A percentile compares a stretch with the other conserved stretches of the same genome.
These are phyloP conservation scores for Spatholobus suberectus DNA, from an alignment of 306 rosid species.

Conservation along the genomic window DNA sequence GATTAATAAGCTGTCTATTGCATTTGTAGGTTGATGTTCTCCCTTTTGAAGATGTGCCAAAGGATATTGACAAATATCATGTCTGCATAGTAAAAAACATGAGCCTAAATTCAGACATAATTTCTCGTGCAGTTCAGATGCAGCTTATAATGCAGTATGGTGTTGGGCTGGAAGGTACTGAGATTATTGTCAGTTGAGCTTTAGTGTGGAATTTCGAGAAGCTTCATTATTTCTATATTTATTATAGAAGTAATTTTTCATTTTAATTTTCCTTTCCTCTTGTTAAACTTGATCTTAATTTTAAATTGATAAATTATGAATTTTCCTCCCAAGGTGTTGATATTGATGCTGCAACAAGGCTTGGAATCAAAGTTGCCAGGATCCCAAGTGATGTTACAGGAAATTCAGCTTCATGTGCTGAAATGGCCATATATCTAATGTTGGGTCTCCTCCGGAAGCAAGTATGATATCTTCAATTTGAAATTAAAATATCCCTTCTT, in stretches of 20 bases:
- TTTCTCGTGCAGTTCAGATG: constrained; percentile 74
- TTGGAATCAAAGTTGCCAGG: constrained; percentile 89
- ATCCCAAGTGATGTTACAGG: constrained; percentile 75
- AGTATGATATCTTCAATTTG: constrained; percentile 52
- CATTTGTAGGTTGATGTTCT: constrained; percentile 77
- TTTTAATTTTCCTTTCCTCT: neutral
- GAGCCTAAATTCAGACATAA: constrained; percentile 68
- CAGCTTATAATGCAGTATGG: constrained; percentile 91
- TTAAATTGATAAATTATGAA: constrained; percentile 2
- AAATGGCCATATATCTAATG: constrained; percentile 86
- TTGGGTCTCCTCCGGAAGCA: constrained; percentile 91
- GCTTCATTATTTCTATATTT: constrained; percentile 24
- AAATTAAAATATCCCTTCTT: neutral
- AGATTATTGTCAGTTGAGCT: constrained; percentile 25
- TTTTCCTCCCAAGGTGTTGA: constrained; percentile 74
- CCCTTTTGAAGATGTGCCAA: constrained; percentile 69
- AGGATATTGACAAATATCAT: constrained; percentile 65
- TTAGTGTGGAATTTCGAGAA: neutral
- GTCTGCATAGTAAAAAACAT: constrained; percentile 65
- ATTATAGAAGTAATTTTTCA: neutral
- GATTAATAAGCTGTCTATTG: neutral
- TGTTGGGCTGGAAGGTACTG: constrained; percentile 88
- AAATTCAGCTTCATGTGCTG: constrained; percentile 91
- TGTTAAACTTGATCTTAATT: neutral
- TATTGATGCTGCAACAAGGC: constrained; percentile 84